Conservation (phyloP, 2,329 filamentous ascomycete genomes). For the Sporothrix globosa region DNA sequence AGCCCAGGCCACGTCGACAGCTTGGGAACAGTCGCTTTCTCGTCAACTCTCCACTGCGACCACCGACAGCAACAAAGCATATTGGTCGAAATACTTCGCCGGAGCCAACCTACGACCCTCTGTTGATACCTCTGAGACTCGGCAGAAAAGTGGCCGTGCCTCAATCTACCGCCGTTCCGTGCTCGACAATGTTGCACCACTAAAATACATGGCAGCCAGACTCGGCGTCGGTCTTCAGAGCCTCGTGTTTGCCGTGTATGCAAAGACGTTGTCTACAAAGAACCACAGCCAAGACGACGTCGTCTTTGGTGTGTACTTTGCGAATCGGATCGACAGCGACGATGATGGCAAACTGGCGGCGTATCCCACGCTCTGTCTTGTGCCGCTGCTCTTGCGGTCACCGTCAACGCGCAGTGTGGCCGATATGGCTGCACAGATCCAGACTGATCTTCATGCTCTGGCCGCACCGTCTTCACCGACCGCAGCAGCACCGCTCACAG, state of each 20-base stretch:
- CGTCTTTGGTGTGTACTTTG: conserved; percentile 79
- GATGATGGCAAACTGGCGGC: conserved; percentile 42
- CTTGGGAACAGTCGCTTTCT: conserved; percentile 40
- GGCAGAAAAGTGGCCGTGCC: not conserved
- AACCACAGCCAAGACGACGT: conserved; percentile 46
- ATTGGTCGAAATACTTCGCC: conserved; percentile 51
- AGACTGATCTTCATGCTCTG: conserved; percentile 68
- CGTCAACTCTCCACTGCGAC: conserved; percentile 31
- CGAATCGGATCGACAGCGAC: conserved; percentile 65
- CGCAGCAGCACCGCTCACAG: conserved; percentile 55
- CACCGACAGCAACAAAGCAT: conserved; percentile 37
- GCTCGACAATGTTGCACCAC: conserved; percentile 45
- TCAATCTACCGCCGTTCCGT: conserved; percentile 51
- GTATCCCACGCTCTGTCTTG: conserved; percentile 76
- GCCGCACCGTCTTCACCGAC: conserved; percentile 46
- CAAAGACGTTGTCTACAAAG: conserved; percentile 45
- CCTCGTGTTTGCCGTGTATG: conserved; percentile 73
- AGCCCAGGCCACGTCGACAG: not conserved
- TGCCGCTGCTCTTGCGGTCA: conserved; percentile 66
- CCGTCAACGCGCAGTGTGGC: conserved; percentile 45
- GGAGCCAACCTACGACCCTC: conserved; percentile 27
- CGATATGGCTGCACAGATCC: conserved; percentile 63
- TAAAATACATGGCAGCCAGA: conserved; percentile 48
- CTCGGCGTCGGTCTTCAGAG: conserved; percentile 70
- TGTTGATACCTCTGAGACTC: too few species aligned